Conservation (phyloP, 805 yeast genomes). For the Lachancea meyersii region DNA sequence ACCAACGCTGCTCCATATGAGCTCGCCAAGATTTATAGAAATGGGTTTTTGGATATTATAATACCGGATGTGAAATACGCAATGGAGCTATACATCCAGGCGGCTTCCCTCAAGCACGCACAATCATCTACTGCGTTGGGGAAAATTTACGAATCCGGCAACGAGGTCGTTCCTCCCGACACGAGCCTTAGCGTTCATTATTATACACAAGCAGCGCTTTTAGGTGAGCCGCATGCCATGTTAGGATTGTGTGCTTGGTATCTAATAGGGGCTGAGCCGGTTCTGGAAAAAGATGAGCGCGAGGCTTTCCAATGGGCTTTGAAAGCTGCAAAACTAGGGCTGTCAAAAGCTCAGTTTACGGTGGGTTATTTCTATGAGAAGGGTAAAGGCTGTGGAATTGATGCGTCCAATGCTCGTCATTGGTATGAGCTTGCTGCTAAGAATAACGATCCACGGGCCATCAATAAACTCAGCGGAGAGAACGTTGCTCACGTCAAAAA, state of each 20-base stretch:
- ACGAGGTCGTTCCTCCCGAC: constrained; percentile 62
- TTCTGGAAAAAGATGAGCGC: constrained; percentile 63
- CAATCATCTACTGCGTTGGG: constrained; percentile 79
- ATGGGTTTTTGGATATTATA: constrained; percentile 81
- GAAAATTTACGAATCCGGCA: constrained; percentile 73
- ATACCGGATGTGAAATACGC: constrained; percentile 82
- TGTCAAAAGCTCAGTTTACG: constrained; percentile 78
- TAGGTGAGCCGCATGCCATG: constrained; percentile 87
- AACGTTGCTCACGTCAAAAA: not conserved
- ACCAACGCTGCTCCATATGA: constrained; percentile 95
- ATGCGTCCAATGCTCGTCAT: constrained; percentile 49
- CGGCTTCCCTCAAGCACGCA: constrained; percentile 81
- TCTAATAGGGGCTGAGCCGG: constrained; percentile 83
- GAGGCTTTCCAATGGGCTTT: constrained; percentile 96
- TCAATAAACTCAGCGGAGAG: constrained; percentile 28
- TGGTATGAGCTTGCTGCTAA: constrained; percentile 78
- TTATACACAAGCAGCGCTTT: constrained; percentile 82
- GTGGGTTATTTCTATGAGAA: constrained; percentile 77
- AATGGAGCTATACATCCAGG: constrained; percentile 74
- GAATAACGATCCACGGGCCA: constrained; percentile 48
- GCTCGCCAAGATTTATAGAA: constrained; percentile 73
- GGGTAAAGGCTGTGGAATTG: constrained; percentile 76
- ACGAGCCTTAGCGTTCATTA: constrained; percentile 83
- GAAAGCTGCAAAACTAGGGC: constrained; percentile 70
- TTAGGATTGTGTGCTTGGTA: constrained; percentile 96